phyloP scores from a whole-genome alignment of 768 basidiomycete species.

The Lentinula edodes region DNA sequence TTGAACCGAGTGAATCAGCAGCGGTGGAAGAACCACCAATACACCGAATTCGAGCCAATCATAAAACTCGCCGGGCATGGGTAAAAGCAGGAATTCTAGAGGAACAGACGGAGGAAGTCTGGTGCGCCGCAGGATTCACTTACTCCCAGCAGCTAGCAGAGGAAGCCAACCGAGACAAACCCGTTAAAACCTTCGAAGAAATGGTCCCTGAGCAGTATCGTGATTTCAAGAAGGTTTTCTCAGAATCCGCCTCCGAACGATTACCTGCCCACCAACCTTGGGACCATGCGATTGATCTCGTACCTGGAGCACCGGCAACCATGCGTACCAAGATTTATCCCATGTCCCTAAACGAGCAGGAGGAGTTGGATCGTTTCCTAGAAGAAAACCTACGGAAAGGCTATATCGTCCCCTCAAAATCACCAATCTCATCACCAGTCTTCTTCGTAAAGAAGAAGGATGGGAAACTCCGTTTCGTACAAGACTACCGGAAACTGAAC shows the following conservation, averaged over 20 bases:
- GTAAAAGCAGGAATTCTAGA: neutral
- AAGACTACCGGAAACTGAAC: slow-evolving; percentile 23
- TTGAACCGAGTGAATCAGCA: too few species aligned
- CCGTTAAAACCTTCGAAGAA: neutral
- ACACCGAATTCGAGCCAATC: neutral
- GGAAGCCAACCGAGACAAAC: neutral
- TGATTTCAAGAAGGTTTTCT: slow-evolving; percentile 20
- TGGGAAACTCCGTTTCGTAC: slow-evolving; percentile 17
- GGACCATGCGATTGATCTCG: slow-evolving; percentile 23
- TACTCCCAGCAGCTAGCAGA: neutral
- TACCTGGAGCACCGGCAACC: slow-evolving; percentile 17
- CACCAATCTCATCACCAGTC: slow-evolving; percentile 9
- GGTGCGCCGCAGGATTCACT: neutral
- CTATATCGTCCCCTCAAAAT: slow-evolving; percentile 18
- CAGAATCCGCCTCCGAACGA: slow-evolving; percentile 14
- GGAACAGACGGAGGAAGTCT: neutral
- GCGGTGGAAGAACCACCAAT: neutral
- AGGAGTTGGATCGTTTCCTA: slow-evolving; percentile 5
- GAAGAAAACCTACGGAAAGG: slow-evolving; percentile 9
- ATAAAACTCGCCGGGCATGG: neutral
- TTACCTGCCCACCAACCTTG: slow-evolving; percentile 21
- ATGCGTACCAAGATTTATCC: slow-evolving; percentile 21
- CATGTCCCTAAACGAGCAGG: slow-evolving; percentile 21
- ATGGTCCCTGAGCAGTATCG: slow-evolving; percentile 6
- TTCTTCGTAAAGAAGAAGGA: slow-evolving; percentile 23